Base-by-base conservation (phyloP, 768 basidiomycete genomes). In the Panaeolus papilionaceus region DNA sequence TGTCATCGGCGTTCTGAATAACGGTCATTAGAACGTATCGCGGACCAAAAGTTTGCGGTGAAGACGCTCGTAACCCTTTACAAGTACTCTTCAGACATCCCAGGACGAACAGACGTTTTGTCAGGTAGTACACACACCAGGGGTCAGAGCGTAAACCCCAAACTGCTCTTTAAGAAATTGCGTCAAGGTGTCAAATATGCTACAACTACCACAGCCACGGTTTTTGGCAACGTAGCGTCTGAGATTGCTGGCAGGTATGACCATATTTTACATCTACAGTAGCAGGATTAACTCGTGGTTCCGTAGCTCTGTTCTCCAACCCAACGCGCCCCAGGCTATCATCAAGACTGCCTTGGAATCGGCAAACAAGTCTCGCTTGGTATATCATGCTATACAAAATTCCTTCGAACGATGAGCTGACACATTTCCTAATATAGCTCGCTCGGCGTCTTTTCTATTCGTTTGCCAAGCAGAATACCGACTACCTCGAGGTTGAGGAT, bases 391-490 rank as follows among this genome's bases (percentile, higher is more conserved):
- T 61, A 65, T 37, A 33, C 33, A 33, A 65, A 51, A 20, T 40
- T 65, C 63, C 16, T 61, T 64, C 64, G 63, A 5, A 62, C 23
- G 63, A 65, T 61, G 62, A 33, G 42, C 18, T 67, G 47, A 64
- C 62, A 54, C 67, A 14, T 63, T 38, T 61, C 49, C 49, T 62
- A 26, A 62, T 18, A 20, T 73, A 94, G 86, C 89, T 98, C 64
- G 94, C 95, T 51, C 87, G 92, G 62, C 84, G 95, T 42, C 80
- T 98, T 45, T 98, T 89, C 81, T 94, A 94, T 79, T 96, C 94
- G 7, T 96, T 94, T 79, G 82, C 85, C 4, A 85, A 87, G 70
- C 83, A 84, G 2, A 86, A 86, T 23, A 77, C 85, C 18, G 87
- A 92, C 4, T 84, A 82, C 67, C 71, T 96, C 51, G 74, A 86